phyloP scores from a whole-genome alignment of 345 rosid species.

The Ceriops tagal region DNA sequence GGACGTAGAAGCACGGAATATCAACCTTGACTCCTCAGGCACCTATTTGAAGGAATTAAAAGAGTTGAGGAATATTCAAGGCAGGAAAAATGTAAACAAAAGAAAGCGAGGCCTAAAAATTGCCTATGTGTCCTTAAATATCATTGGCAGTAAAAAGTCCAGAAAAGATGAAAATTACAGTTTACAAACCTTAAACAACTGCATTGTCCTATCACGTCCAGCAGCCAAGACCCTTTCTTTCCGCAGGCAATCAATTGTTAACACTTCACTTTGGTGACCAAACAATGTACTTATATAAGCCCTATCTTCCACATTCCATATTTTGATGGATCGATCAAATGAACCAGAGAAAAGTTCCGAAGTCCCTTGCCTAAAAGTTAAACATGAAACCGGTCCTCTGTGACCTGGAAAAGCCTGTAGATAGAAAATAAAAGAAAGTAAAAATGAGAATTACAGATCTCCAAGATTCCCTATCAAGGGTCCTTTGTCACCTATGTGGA shows the following conservation, averaged over 20 bases:
- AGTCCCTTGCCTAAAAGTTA: slow-evolving; percentile 81
- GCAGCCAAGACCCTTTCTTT: slow-evolving; percentile 75
- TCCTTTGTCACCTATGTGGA: not conserved
- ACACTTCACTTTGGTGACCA: slow-evolving; percentile 85
- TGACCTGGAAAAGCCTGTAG: slow-evolving; percentile 95
- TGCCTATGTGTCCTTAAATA: not conserved
- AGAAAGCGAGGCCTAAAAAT: not conserved
- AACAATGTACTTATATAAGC: slow-evolving; percentile 64
- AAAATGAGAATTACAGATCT: slow-evolving; percentile 6
- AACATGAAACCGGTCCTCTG: slow-evolving; percentile 72
- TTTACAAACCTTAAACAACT: slow-evolving; percentile 45
- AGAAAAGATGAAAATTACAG: not conserved
- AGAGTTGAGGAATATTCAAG: slow-evolving; percentile 5
- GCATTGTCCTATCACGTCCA: slow-evolving; percentile 92
- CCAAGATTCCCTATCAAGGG: not conserved
- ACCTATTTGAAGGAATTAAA: slow-evolving; percentile 48
- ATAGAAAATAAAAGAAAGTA: slow-evolving; percentile 18
- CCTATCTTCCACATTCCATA: slow-evolving; percentile 91
- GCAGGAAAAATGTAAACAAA: slow-evolving; percentile 2
- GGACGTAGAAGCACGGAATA: slow-evolving; percentile 75
- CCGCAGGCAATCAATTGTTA: slow-evolving; percentile 66
- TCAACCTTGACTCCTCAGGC: slow-evolving; percentile 63
- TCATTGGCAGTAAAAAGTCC: not conserved
- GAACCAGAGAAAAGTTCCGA: slow-evolving; percentile 96
- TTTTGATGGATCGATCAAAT: slow-evolving; percentile 84